Conservation (phyloP, 208 protist genomes). For the Acanthamoeba quina region DNA sequence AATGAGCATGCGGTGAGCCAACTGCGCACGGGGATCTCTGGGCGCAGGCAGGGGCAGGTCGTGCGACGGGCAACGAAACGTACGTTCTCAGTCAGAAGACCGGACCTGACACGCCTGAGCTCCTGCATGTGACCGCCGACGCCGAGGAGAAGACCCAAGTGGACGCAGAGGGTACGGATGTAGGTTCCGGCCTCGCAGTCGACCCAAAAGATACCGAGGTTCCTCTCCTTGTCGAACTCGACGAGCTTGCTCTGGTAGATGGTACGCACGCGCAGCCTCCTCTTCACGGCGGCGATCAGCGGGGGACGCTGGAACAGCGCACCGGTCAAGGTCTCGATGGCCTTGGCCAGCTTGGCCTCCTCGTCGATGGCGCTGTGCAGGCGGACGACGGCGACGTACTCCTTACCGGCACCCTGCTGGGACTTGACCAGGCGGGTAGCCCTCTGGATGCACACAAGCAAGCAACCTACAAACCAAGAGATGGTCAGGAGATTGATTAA, state of each 20-base stretch:
- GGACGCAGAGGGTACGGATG: slow-evolving; percentile 99
- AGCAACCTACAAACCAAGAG: slow-evolving; percentile 89
- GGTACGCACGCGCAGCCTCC: slow-evolving; percentile 98
- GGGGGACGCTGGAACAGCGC: slow-evolving; percentile 99
- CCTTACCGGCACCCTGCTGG: slow-evolving; percentile 99
- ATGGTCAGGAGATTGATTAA: not conserved
- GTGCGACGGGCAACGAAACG: too few species aligned
- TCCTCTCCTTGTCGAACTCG: slow-evolving; percentile 98
- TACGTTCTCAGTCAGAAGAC: slow-evolving; percentile 94
- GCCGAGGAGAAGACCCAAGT: slow-evolving; percentile 99
- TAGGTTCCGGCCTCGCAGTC: slow-evolving; percentile 99
- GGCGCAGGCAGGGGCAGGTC: too few species aligned
- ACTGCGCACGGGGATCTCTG: not conserved
- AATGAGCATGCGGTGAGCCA: not conserved
- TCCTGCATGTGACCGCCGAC: slow-evolving; percentile 99
- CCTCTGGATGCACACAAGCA: slow-evolving; percentile 99
- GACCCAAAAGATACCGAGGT: slow-evolving; percentile 98
- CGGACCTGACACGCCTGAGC: slow-evolving; percentile 98
- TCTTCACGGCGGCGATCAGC: slow-evolving; percentile 98
- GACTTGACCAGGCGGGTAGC: slow-evolving; percentile 99
- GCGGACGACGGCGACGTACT: slow-evolving; percentile 98
- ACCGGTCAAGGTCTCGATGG: slow-evolving; percentile 98
- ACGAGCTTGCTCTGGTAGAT: slow-evolving; percentile 99
- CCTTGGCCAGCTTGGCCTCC: slow-evolving; percentile 88
- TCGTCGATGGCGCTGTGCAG: slow-evolving; percentile 96